These are phyloP conservation scores for Globisporangium irregulare DNA, from an alignment of 352 stramenopile species.

Conservation along the genomic window DNA sequence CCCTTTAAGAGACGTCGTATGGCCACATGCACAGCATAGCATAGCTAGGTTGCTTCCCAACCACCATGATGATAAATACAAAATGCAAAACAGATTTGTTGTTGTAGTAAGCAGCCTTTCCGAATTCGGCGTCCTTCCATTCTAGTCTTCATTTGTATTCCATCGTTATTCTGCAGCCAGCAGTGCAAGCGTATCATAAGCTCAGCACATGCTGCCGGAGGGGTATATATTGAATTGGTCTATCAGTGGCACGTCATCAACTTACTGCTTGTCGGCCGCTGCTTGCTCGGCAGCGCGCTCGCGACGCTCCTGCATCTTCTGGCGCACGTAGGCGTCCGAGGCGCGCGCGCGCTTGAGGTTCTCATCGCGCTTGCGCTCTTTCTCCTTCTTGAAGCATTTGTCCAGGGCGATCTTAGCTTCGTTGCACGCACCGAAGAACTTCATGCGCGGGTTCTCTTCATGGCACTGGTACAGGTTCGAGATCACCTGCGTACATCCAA, in stretches of 20 bases:
- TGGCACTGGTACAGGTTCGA: constrained; percentile 64
- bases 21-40: neutral
- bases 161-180: neutral
- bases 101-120: neutral
- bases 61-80: neutral
- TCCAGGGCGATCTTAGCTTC: constrained; percentile 73
- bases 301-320: constrained; percentile 74
- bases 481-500: constrained; percentile 52
- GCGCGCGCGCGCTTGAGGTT: constrained; percentile 66
- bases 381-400: constrained; percentile 77
- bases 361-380: constrained; percentile 49
- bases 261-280: constrained; percentile 9
- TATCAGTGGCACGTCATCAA: neutral
- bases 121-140: neutral
- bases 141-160: neutral
- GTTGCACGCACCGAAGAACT: constrained; percentile 77
- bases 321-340: constrained; percentile 64
- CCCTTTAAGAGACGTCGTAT: neutral
- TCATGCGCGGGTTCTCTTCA: constrained; percentile 67
- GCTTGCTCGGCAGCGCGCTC: constrained; percentile 33
- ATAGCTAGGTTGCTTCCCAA: neutral
- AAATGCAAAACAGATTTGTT: neutral
- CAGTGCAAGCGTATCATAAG: neutral
- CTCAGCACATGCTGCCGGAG: too few relatives aligned
- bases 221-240: neutral